Evolutionary conservation across 371 early-diverging fungal species (phyloP).

Genomic region (Fennellomyces sp.): DNA sequence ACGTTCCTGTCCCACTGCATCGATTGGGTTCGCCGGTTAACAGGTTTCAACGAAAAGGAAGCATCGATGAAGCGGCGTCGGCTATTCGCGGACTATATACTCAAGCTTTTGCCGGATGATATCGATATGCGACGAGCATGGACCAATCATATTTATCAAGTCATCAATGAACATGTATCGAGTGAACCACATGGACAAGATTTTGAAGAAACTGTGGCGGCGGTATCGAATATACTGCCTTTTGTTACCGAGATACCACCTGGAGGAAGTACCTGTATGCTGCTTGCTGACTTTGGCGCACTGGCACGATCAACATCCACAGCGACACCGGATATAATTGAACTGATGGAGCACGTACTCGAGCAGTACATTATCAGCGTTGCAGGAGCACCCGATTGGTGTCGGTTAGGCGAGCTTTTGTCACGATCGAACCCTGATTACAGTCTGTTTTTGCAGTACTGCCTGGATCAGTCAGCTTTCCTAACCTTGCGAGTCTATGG

Average conservation of each 20-base stretch:
- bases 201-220: background rate
- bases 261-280: background rate
- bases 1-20: background rate
- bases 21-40: constrained; percentile 3
- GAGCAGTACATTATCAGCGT: constrained; percentile 1
- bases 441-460: constrained; percentile 8
- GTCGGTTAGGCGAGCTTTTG: background rate
- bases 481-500: constrained; percentile 12
- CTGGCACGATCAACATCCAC: background rate
- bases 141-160: constrained; percentile 5
- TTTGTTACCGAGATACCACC: background rate
- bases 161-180: background rate
- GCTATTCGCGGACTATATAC: constrained; percentile 5
- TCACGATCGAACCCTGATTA: background rate
- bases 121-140: background rate
- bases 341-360: background rate
- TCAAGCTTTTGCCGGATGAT: constrained; percentile 1
- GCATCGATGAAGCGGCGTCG: constrained; percentile 2
- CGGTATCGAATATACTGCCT: background rate
- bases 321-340: background rate
- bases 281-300: background rate
- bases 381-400: constrained; percentile 6
- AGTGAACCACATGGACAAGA: background rate
- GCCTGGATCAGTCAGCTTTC: constrained; percentile 10
- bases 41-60: background rate